These are phyloP conservation scores for Chaetothyriales sp. DNA, from an alignment of 2,329 filamentous ascomycete genomes.

Conservation along the genomic window DNA sequence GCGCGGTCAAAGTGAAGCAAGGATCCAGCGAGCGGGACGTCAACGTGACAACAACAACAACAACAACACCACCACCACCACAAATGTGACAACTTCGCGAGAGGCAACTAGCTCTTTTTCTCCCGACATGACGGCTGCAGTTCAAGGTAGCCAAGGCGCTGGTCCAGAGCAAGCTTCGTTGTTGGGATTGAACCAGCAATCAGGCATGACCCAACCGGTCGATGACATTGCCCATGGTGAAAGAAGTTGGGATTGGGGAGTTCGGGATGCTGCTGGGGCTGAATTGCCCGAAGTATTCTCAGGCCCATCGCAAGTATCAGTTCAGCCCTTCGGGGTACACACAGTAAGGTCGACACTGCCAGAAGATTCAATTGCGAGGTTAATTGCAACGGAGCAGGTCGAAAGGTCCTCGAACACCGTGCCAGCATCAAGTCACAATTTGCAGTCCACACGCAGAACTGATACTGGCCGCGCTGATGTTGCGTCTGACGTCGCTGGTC, in stretches of 20 bases:
- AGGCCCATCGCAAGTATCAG: background rate
- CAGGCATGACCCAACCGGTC: background rate
- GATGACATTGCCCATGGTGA: background rate
- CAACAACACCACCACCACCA: background rate
- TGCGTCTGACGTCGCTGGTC: background rate
- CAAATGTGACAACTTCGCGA: background rate
- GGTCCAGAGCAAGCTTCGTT: background rate
- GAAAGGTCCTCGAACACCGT: no score
- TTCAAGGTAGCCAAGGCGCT: background rate
- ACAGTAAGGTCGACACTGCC: no score
- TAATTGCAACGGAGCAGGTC: no score
- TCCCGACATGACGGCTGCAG: background rate
- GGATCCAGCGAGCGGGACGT: background rate
- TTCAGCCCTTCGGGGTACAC: background rate
- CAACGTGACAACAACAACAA: background rate
- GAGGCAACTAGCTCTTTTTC: background rate
- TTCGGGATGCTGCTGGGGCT: background rate
- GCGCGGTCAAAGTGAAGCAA: background rate
- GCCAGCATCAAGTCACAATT: no score
- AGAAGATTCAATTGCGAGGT: no score
- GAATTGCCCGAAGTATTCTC: background rate
- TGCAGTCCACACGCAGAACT: no score
- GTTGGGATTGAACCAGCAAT: background rate
- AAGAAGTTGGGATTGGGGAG: background rate
- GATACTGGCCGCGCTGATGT: background rate